A percentile compares a stretch with the other conserved stretches of the same genome.
These are phyloP conservation scores for Ophiostoma perfectum DNA, from an alignment of 2,329 filamentous ascomycete species.

Conservation along the genomic window DNA sequence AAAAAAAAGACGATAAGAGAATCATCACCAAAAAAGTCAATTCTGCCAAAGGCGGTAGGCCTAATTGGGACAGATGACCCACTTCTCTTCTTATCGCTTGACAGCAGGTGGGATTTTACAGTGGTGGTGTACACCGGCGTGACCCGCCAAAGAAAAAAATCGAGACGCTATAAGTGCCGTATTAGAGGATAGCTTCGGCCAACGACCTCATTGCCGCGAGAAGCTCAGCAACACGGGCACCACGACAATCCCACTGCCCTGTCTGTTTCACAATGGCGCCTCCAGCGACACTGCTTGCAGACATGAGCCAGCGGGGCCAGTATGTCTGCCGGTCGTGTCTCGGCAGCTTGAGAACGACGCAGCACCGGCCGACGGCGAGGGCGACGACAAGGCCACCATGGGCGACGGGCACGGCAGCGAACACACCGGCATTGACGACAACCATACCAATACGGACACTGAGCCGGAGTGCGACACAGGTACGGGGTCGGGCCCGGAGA, in stretches of 20 bases:
- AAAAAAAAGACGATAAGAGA: conserved; percentile 10
- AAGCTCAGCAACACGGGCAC: not conserved
- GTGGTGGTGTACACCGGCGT: not conserved
- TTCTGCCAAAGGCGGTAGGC: conserved; percentile 25
- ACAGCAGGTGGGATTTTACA: not conserved
- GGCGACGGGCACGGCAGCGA: conserved; percentile 5
- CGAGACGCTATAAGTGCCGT: not conserved
- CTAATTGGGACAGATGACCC: not conserved
- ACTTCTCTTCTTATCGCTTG: conserved; percentile 18
- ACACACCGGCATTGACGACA: not conserved
- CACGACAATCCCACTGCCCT: not conserved
- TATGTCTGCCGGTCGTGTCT: conserved; percentile 29
- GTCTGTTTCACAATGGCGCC: conserved; percentile 20
- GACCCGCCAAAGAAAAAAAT: conserved; percentile 7
- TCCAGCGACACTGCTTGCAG: conserved; percentile 21
- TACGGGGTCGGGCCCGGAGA: conserved; percentile 10
- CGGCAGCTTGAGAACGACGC: conserved; percentile 21
- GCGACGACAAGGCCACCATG: not conserved
- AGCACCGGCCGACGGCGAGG: conserved; percentile 10
- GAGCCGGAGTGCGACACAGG: conserved; percentile 4
- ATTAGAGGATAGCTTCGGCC: not conserved
- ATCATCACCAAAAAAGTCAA: conserved; percentile 18
- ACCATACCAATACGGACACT: conserved; percentile 5
- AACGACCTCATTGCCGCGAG: not conserved
- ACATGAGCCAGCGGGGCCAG: conserved; percentile 22